Base-by-base conservation (phyloP, 2,329 filamentous ascomycete genomes). In the Aspergillus sp. region DNA sequence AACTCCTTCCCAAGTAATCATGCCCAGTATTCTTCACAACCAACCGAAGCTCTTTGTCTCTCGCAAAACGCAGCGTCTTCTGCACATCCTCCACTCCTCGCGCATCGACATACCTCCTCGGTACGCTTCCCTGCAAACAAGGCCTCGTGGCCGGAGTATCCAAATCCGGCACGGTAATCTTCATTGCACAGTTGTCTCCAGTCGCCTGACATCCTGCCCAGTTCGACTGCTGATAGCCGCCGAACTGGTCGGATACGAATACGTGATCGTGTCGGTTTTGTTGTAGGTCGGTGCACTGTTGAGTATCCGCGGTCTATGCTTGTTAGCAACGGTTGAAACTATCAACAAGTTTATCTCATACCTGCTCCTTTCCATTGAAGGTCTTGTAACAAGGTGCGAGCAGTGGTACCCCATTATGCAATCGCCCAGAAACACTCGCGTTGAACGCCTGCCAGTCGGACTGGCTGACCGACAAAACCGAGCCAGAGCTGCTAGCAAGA, bases 11-110 rank as follows among this genome's bases (percentile, higher is more conserved):
- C 5, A 34, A 20, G 18, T 59, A 59, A 30, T 59, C 56, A 51
- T 59, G 53, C 3, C 53, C 56, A n/a, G 56, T 55, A 42, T 56
- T 59, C 43, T 59, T 59, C 8, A 56, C 44, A 20, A 59, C 52
- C 36, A 59, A 20, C 13, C 52, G 53, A 17, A 55, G 11, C 22
- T 44, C 42, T 4, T 55, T 39, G 5, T 49, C 12, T 17, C 30
- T 43, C 11, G 56, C 56, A 52, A 58, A 58, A 6, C 15, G 11
- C 24, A 58, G 13, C 13, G 47, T 48, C 24, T 44, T 53, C 30
- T 56, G 48, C 6, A 59, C 39, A 38, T 59, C 56, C n/a, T 49
- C 42, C 36, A 59, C 56, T 22, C 30, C 48, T 15, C 24, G 47
- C n/a, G 48, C 53, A 48, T 59, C 56, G 6, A 59, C 43, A 41